Evolutionary conservation across 2,329 filamentous ascomycete species (phyloP).

Genomic region (Colletotrichum sp.): DNA sequence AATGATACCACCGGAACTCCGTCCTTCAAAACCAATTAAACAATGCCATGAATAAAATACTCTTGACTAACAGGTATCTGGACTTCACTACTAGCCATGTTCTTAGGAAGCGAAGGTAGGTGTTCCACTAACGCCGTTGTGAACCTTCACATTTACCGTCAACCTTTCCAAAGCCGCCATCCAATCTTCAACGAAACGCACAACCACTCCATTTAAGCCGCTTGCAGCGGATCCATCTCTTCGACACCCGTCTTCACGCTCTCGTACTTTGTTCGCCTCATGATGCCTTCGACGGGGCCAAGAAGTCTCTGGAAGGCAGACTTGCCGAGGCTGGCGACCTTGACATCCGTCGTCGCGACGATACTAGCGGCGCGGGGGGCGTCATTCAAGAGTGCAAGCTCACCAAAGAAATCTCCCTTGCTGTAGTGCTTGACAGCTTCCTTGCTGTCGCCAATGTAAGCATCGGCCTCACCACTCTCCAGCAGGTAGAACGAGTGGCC

Average conservation of each 20-base stretch:
- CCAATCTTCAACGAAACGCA: conserved; percentile 12
- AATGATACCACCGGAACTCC: conserved; percentile 4
- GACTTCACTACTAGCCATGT: conserved; percentile 35
- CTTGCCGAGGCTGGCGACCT: conserved; percentile 91
- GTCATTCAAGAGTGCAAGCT: conserved; percentile 91
- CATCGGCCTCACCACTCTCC: conserved; percentile 85
- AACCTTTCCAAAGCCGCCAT: conserved; percentile 8
- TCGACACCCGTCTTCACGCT: conserved; percentile 67
- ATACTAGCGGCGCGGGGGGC: conserved; percentile 91
- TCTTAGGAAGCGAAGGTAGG: conserved; percentile 37
- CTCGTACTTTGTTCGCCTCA: conserved; percentile 77
- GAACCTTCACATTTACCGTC: conserved; percentile 9
- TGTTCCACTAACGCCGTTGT: conserved; percentile 28
- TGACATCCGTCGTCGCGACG: conserved; percentile 83
- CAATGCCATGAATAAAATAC: not conserved
- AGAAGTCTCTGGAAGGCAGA: conserved; percentile 93
- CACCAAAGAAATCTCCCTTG: conserved; percentile 97
- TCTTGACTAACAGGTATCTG: conserved; percentile 34
- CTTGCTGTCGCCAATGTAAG: conserved; percentile 77
- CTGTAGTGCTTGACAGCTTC: conserved; percentile 79
- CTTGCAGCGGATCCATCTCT: conserved; percentile 70
- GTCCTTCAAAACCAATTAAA: not conserved
- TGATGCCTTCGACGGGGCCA: conserved; percentile 91
- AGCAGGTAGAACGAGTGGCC: conserved; percentile 92
- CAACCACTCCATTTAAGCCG: conserved; percentile 25